Percentiles rank a stretch among this genome's conserved stretches.
Conservation (phyloP, 805 yeast genomes). For the Ogataea kodamae region DNA sequence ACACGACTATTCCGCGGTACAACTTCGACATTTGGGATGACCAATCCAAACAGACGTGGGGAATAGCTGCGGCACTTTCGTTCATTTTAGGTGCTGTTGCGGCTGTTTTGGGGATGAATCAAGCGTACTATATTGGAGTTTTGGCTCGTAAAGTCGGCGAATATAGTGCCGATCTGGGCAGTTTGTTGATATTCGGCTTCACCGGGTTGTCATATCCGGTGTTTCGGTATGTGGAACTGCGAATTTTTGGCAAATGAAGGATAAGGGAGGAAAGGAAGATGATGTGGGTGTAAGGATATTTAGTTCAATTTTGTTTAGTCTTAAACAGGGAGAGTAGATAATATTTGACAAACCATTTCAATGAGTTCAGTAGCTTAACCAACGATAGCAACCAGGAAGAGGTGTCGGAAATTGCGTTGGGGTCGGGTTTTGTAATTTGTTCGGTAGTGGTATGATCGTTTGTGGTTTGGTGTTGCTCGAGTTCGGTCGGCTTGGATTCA, state of each 20-base stretch:
- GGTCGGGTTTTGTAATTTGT: background rate
- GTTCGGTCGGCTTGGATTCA: no score
- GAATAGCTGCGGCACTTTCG: slow-evolving; percentile 65
- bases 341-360: slow-evolving; percentile 23
- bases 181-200: slow-evolving; percentile 74
- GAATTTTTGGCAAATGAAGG: slow-evolving; percentile 40
- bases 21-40: slow-evolving; percentile 78
- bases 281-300: slow-evolving; percentile 1
- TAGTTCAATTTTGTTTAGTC: slow-evolving; percentile 5
- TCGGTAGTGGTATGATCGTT: slow-evolving; percentile 12
- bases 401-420: slow-evolving; percentile 11
- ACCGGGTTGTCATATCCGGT: slow-evolving; percentile 62
- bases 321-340: slow-evolving; percentile 18
- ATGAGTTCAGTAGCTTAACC: slow-evolving; percentile 13
- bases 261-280: no score
- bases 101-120: slow-evolving; percentile 85
- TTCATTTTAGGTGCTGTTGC: slow-evolving; percentile 74
- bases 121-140: slow-evolving; percentile 79
- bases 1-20: slow-evolving; percentile 39
- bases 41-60: slow-evolving; percentile 54
- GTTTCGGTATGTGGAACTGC: slow-evolving; percentile 62
- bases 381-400: slow-evolving; percentile 19
- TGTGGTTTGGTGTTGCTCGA: slow-evolving; percentile 2
- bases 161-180: slow-evolving; percentile 75
- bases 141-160: slow-evolving; percentile 63